These are phyloP conservation scores for Cladophialophora yegresii DNA, from an alignment of 2,329 filamentous ascomycete genomes.

Conservation along the genomic window DNA sequence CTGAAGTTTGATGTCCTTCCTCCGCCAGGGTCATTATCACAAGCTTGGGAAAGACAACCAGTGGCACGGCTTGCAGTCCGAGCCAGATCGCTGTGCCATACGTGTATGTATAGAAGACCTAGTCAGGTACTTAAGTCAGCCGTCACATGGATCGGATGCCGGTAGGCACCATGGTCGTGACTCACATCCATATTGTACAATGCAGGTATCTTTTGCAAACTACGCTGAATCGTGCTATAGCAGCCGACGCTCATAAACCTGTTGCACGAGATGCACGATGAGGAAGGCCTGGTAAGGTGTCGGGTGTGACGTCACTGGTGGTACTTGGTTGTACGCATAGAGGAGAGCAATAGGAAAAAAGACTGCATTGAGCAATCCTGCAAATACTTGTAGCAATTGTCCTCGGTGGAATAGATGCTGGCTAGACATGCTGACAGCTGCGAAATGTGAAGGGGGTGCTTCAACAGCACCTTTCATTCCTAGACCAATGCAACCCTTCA, in stretches of 20 bases:
- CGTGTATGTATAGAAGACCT: slow-evolving; percentile 51
- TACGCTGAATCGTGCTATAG: neutral
- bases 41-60: slow-evolving; percentile 62
- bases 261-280: neutral
- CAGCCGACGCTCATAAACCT: neutral
- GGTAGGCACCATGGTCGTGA: slow-evolving; percentile 1
- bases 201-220: neutral
- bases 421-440: slow-evolving; percentile 14
- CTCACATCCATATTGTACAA: slow-evolving; percentile 22
- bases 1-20: slow-evolving; percentile 57
- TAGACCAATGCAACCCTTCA: slow-evolving; percentile 26
- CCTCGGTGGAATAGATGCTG: neutral
- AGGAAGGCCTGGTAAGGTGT: neutral
- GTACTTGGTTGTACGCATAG: neutral
- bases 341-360: neutral
- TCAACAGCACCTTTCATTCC: slow-evolving; percentile 18
- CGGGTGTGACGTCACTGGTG: neutral
- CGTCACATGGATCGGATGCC: neutral
- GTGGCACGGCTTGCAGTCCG: slow-evolving; percentile 51
- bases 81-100: slow-evolving; percentile 51
- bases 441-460: slow-evolving; percentile 17
- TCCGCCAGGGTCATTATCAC: slow-evolving; percentile 62
- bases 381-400: slow-evolving; percentile 1
- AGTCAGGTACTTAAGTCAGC: neutral
- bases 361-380: neutral